Percentiles rank a stretch among this genome's conserved stretches.
phyloP scores from a whole-genome alignment of 75 land plant genomes.

The Pinus taeda region DNA sequence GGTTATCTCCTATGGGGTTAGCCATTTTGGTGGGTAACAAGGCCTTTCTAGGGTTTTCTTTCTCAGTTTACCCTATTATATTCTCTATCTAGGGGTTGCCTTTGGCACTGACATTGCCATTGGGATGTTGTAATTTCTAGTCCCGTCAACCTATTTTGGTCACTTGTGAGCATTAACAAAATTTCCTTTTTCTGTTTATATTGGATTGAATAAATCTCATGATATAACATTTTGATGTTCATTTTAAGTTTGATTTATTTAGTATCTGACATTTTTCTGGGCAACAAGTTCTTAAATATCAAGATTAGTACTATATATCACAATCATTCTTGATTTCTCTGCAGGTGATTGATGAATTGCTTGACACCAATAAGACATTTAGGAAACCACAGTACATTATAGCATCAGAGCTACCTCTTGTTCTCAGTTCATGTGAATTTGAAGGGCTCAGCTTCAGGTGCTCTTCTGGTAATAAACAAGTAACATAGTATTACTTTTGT shows the following conservation, averaged over 20 bases:
- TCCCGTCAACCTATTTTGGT: too few relatives aligned
- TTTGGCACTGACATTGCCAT: too few relatives aligned
- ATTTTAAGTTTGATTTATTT: neutral
- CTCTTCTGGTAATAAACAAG: conserved; percentile 49
- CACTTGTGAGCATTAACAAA: too few relatives aligned
- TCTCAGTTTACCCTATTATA: too few relatives aligned
- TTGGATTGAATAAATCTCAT: too few relatives aligned
- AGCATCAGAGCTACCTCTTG: conserved; percentile 79
- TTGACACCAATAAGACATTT: conserved; percentile 46
- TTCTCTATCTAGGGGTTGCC: too few relatives aligned
- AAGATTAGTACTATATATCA: neutral
- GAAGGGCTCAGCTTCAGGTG: conserved; percentile 63
- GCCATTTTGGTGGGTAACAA: too few relatives aligned
- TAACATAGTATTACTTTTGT: conserved; percentile 1
- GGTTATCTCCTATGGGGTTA: too few relatives aligned
- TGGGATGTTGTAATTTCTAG: too few relatives aligned
- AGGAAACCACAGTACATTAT: conserved; percentile 87
- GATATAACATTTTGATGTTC: neutral
- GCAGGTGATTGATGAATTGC: conserved; percentile 70
- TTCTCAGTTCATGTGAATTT: conserved; percentile 83
- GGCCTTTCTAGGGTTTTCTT: too few relatives aligned
- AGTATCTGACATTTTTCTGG: neutral
- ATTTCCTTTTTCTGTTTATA: too few relatives aligned
- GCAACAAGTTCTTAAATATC: neutral
- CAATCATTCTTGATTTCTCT: neutral